A percentile compares a stretch with the other conserved stretches of the same genome.
Evolutionary conservation across 768 basidiomycete species (phyloP).

Genomic region (Sarcomyxa edulis): DNA sequence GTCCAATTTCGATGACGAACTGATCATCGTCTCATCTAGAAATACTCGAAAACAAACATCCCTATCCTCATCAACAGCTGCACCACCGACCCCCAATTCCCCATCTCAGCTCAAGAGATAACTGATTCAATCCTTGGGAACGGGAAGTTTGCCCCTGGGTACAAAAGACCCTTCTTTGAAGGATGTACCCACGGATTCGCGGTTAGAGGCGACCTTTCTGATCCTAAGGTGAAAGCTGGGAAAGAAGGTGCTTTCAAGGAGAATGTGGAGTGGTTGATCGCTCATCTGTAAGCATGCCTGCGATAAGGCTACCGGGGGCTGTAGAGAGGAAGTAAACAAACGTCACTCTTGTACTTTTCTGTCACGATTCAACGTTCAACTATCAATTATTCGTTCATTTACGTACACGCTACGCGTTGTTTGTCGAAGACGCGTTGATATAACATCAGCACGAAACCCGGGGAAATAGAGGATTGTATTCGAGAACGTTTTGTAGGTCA

Average conservation of each 20-base stretch:
- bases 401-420: no score
- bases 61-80: conserved; percentile 71
- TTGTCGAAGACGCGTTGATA: no score
- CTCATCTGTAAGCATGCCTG: conserved; percentile 26
- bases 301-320: no score
- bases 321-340: no score
- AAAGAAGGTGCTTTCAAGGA: conserved; percentile 62
- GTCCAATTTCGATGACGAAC: no score
- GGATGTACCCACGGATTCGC: conserved; percentile 53
- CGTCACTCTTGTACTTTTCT: no score
- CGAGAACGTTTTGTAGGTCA: no score
- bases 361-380: no score
- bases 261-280: conserved; percentile 48
- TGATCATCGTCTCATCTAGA: conserved; percentile 25
- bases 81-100: conserved; percentile 46
- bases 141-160: conserved; percentile 41
- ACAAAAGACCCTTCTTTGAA: conserved; percentile 41
- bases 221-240: conserved; percentile 50
- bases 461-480: no score
- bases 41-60: conserved; percentile 38
- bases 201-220: conserved; percentile 40
- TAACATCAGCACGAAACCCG: no score
- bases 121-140: conserved; percentile 48
- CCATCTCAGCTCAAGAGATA: conserved; percentile 31
- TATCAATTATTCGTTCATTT: no score